Evolutionary conservation across 345 rosid genomes (phyloP).

Genomic region (Combretum micranthum): DNA sequence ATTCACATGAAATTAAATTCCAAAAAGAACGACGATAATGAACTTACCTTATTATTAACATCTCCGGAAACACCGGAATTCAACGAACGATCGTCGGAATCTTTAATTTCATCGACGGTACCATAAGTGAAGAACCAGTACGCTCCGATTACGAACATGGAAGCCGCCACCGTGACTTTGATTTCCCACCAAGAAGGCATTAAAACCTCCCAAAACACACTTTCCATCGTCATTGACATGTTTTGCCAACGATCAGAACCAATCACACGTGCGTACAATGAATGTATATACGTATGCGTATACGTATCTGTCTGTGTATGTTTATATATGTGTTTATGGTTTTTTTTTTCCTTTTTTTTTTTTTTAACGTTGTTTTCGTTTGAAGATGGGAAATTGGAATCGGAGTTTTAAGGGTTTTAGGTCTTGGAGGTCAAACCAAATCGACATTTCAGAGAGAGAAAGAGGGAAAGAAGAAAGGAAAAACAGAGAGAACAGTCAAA

Average conservation of each 20-base stretch:
- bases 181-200: conserved; percentile 91
- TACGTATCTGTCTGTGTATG: too few species aligned
- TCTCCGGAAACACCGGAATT: conserved; percentile 30
- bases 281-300: too few species aligned
- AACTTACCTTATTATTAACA: conserved; percentile 75
- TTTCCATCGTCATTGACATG: conserved; percentile 7
- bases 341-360: too few species aligned
- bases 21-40: not conserved
- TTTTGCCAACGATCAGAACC: too few species aligned
- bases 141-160: conserved; percentile 46
- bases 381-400: too few species aligned
- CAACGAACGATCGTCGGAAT: conserved; percentile 36
- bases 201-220: conserved; percentile 37
- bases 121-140: conserved; percentile 52
- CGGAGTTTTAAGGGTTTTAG: too few species aligned
- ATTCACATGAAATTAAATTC: too few species aligned
- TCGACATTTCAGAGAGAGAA: not conserved
- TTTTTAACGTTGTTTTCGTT: too few species aligned
- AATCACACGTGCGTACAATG: not conserved
- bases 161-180: conserved; percentile 59
- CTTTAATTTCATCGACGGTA: conserved; percentile 27
- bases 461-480: too few species aligned
- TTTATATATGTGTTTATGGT: too few species aligned
- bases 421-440: too few species aligned
- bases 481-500: not conserved